Conservation (phyloP, 345 rosid species). For the Rhizophora apiculata region DNA sequence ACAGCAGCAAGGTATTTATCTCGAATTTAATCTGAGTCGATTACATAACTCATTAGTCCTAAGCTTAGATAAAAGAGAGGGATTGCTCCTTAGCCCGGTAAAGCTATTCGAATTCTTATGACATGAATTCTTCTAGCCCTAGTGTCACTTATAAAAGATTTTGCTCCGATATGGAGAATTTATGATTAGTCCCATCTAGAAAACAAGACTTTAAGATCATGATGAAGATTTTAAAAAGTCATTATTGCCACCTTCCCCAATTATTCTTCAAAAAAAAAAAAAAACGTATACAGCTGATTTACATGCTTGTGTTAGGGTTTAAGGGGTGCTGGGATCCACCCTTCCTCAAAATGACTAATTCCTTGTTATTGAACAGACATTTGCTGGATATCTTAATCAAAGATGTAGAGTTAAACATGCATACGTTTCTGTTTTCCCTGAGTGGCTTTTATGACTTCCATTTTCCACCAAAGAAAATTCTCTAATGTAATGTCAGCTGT, state of each 20-base stretch:
- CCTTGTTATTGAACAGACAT: constrained; percentile 15
- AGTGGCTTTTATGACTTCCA: not conserved
- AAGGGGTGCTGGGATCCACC: constrained; percentile 11
- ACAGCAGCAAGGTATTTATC: too few species aligned
- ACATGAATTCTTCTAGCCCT: not conserved
- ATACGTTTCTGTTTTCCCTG: constrained; percentile 16
- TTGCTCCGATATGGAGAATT: not conserved
- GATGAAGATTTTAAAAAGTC: not conserved
- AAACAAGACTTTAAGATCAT: not conserved
- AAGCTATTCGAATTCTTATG: too few species aligned
- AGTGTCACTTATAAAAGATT: too few species aligned
- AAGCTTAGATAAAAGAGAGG: too few species aligned
- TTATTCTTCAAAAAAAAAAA: not conserved
- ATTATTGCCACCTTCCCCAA: not conserved
- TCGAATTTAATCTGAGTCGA: too few species aligned
- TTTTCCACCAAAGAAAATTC: not conserved
- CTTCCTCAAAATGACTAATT: not conserved
- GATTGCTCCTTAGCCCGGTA: too few species aligned
- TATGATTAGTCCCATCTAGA: not conserved
- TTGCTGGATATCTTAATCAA: not conserved
- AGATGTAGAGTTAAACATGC: constrained; percentile 21
- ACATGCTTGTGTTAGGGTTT: constrained; percentile 5
- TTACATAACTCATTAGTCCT: too few species aligned
- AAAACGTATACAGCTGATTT: too few species aligned
- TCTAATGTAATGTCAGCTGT: constrained; percentile 7